These are phyloP conservation scores for Fusarium sp. DNA, from an alignment of 2,329 filamentous ascomycete species.

Conservation along the genomic window DNA sequence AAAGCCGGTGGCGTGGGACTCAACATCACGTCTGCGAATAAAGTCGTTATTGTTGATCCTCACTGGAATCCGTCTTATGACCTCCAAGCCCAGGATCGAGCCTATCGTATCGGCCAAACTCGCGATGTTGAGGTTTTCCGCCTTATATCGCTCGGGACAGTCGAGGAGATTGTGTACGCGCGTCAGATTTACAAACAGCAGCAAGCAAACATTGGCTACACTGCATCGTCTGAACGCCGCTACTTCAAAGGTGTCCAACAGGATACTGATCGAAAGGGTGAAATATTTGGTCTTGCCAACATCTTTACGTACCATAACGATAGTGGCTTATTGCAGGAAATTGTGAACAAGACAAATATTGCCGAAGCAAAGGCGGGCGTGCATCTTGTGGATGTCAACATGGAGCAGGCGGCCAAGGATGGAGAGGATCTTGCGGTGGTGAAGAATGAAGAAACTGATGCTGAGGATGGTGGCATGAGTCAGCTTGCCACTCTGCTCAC, in stretches of 20 bases:
- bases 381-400: conserved; percentile 78
- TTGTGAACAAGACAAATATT: conserved; percentile 98
- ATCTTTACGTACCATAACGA: conserved; percentile 84
- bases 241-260: conserved; percentile 97
- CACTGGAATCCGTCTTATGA: conserved; percentile 98
- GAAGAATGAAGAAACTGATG: conserved; percentile 60
- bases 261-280: conserved; percentile 81
- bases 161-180: conserved; percentile 97
- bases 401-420: conserved; percentile 67
- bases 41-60: conserved; percentile 95
- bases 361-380: conserved; percentile 91
- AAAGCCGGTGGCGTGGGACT: conserved; percentile 92
- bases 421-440: conserved; percentile 55
- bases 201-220: conserved; percentile 97
- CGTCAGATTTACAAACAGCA: conserved; percentile 99
- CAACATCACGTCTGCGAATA: conserved; percentile 97
- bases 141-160: conserved; percentile 87
- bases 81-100: conserved; percentile 93
- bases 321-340: conserved; percentile 86
- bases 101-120: conserved; percentile 93
- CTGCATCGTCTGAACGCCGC: conserved; percentile 86
- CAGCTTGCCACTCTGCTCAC: conserved; percentile 70
- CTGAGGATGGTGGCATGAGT: conserved; percentile 73
- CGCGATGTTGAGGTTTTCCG: conserved; percentile 96
- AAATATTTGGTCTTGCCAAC: conserved; percentile 91